phyloP scores from a whole-genome alignment of 306 rosid species.

The Corylus heterophylla region DNA sequence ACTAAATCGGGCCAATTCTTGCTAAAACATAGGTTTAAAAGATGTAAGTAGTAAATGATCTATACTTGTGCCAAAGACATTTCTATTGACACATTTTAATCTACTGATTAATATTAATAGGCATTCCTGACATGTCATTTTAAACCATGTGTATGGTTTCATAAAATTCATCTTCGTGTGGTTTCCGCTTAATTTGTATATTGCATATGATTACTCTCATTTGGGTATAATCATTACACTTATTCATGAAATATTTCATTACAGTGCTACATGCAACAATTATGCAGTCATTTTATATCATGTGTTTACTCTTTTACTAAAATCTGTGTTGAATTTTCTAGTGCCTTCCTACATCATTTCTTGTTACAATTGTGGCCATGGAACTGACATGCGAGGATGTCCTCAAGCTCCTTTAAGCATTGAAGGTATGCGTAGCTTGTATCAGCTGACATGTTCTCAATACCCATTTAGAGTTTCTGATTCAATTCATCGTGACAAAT shows the following conservation, averaged over 20 bases:
- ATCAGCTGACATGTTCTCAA: constrained; percentile 2
- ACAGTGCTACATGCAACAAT: background rate
- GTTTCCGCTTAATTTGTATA: background rate
- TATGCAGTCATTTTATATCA: background rate
- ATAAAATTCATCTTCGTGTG: background rate
- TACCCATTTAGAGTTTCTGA: background rate
- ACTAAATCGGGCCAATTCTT: constrained; percentile 6
- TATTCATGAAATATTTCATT: background rate
- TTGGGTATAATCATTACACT: background rate
- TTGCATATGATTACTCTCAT: background rate
- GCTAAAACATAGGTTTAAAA: background rate
- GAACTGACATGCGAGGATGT: constrained; percentile 91
- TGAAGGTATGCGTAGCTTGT: constrained; percentile 61
- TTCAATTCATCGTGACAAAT: background rate
- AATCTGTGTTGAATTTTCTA: constrained; percentile 36
- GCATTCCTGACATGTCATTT: background rate
- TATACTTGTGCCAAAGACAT: background rate
- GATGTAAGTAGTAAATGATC: background rate
- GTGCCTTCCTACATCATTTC: constrained; percentile 83
- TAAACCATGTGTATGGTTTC: background rate
- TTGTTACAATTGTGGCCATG: constrained; percentile 91
- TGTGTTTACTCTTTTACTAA: constrained; percentile 13
- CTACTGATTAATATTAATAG: background rate
- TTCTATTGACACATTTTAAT: background rate
- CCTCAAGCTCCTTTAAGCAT: constrained; percentile 72